Evolutionary conservation across 441 rosid species (phyloP), one percentile per base, ranked within the genome.

Genomic region (Capsella rubella): DNA sequence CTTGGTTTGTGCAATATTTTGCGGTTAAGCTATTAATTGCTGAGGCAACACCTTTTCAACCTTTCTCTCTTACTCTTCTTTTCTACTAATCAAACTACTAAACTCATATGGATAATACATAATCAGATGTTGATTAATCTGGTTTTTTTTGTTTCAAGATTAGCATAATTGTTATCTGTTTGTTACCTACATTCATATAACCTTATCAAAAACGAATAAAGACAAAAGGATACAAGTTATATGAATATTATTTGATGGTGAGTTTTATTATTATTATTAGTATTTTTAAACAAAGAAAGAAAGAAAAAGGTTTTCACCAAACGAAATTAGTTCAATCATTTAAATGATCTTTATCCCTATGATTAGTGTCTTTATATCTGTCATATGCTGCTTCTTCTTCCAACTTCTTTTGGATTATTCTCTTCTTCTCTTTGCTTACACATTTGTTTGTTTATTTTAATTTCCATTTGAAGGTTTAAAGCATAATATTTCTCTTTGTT

Each of bases 21-120:
- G 86, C 87, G 90, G 84, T 84, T 71, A 92, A 87, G 95, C 88
- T 87, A 89, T 83, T 67, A 25, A 70, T 61, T 79, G 74, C 79
- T 57, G 79, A 57, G 71, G 64, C 69, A 51, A 62, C 77, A 75
- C 78, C 62, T 69, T 64, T 63, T 46, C 55, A 67, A 71, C 52
- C 40, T 55, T 53, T 55, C 55, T 12, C 35, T 6, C 10, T 54
- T 56, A 54, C 56, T 53, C 74, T 53, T 21, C 25, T 21, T 21
- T 75, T 76, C 54, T 54, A 14, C 59, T 39, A 63, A 56, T 61
- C 42, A 69, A 62, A 55, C 65, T 60, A 45, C 56, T 3, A 70
- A 32, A 16, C 35, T 50, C 68, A 59, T 52, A 12, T 57, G 56
- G 63, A 64, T 70, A 43, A 74, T 57, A 7, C 42, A 16, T 13